Evolutionary conservation across 768 basidiomycete genomes (phyloP).

Genomic region (Boletus rufocinnamomeus): DNA sequence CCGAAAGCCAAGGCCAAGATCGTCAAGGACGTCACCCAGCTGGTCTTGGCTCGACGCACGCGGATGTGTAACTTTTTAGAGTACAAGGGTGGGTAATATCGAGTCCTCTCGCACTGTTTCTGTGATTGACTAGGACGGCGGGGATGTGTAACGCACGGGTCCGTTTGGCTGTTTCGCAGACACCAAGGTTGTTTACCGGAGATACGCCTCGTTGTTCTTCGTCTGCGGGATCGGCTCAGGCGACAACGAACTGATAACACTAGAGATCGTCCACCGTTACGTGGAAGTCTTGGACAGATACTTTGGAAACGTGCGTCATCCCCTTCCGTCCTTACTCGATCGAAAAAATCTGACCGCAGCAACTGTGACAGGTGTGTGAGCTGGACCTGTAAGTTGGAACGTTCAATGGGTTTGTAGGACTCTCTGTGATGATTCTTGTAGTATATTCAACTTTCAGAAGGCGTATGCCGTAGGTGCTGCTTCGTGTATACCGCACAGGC

Average conservation of each 20-base stretch:
- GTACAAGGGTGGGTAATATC: constrained; percentile 74
- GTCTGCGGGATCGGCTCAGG: constrained; percentile 78
- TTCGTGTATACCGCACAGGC: background rate
- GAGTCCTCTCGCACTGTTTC: background rate
- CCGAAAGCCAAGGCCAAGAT: constrained; percentile 86
- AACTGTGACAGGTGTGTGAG: constrained; percentile 71
- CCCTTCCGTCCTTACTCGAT: background rate
- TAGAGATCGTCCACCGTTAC: constrained; percentile 93
- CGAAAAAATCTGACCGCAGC: constrained; percentile 1
- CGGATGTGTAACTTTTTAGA: constrained; percentile 97
- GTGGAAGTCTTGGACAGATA: constrained; percentile 83
- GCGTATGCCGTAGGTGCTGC: constrained; percentile 71
- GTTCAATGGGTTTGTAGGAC: background rate
- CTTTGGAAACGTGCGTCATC: constrained; percentile 44
- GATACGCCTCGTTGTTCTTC: constrained; percentile 96
- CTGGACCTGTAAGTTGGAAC: constrained; percentile 72
- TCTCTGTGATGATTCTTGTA: constrained; percentile 32
- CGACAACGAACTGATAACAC: constrained; percentile 90
- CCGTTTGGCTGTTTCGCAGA: constrained; percentile 40
- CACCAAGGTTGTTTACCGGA: constrained; percentile 88
- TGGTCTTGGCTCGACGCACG: constrained; percentile 84
- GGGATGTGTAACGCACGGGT: background rate
- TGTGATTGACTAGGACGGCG: constrained; percentile 32
- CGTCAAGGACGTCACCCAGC: constrained; percentile 92
- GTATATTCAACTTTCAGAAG: constrained; percentile 98